Base-by-base conservation (phyloP, 208 protist genomes). In the Sergeia podlipaevii region DNA sequence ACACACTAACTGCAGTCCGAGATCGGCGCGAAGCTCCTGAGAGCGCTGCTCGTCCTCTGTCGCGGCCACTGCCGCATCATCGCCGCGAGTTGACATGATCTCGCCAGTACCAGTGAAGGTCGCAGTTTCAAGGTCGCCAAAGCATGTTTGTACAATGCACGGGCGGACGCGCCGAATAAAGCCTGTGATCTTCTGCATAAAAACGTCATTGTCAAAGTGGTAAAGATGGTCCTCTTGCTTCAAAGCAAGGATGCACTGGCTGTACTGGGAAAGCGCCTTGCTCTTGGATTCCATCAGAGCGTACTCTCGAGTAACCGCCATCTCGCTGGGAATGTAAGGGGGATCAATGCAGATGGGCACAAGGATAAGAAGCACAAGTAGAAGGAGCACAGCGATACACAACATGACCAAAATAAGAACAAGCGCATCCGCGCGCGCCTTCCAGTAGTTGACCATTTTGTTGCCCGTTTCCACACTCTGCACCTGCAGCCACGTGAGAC, bases 71-170 rank as follows among this genome's bases (percentile, higher is more conserved):
- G 10, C 27, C 7, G 36, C 36, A 8, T 18, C 50, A 26, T 57
- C 36, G 36, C 18, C n/a, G 10, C 36, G 36, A 28, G 23, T 10
- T 11, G 10, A 15, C 10, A 8, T 43, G 18, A 10, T 53, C 13
- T 53, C 13, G 20, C 15, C 27, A 52, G 46, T 37, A 17, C 46
- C 17, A 37, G 46, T 38, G 24, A 50, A 62, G 27, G 33, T 13
- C 24, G 38, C 21, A 2, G 17, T 30, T 23, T 65, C 59, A 60
- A 65, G 58, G 21, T 65, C 59, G 34, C 59, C 59, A 36, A 65
- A 65, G 26, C 49, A 33, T 20, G 49, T 65, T 10, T 58, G 59
- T 17, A 20, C 8, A 47, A 52, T 52, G 33, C 7, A 38, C 6
- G 46, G 46, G 6, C 46, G 46, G 7, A 20, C 33, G 33, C n/a